Base-by-base conservation (phyloP, 345 rosid species). In the Gossypium arboreum region DNA sequence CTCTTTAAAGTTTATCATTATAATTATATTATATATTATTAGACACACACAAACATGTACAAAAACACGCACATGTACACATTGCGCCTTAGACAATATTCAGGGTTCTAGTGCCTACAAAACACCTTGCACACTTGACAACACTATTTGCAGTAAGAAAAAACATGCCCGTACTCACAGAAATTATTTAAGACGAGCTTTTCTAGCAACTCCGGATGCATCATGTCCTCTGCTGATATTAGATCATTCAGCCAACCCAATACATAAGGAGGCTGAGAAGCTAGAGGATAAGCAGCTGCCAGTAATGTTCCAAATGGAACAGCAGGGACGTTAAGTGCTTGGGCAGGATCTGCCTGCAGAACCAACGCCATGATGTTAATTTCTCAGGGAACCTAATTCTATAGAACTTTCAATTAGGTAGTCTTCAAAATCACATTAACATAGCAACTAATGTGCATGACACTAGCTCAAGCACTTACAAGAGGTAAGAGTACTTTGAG, bases 191-290 rank as follows among this genome's bases (percentile, higher is more conserved):
- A 71, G 82, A 93, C 84, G 20, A 95, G 98, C 89, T 91, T 95
- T 78, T 95, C 83, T 76, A 95, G 83, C 88, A 89, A 58, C 79
- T 93, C 97, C 18, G 97, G 98, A 84, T 89, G 96, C 99, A 95
- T 93, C 99, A 95, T 95, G 84, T 91, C 98, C 55, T 88, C 83
- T 68, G 97, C 87, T 73, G 99, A 91, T 88, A 95, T 90, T 82
- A 91, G 78, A 74, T 87, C 16, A 78, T 86, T 91, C 75, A 95
- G 89, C 99, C 98, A 95, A 77, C 97, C 85, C 73, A 95, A 84
- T 25, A 85, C 88, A 74, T 91, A 91, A 62, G 97, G 97, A 78
- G 98, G 92, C 13, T 82, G 86, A 17, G 91, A 66, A 2, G 96
- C 90, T 81, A 93, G 93, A 82, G 99, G 98, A 88, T 81, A 90